Base-by-base conservation (phyloP, 2,329 filamentous ascomycete genomes). In the Talaromyces sp. region DNA sequence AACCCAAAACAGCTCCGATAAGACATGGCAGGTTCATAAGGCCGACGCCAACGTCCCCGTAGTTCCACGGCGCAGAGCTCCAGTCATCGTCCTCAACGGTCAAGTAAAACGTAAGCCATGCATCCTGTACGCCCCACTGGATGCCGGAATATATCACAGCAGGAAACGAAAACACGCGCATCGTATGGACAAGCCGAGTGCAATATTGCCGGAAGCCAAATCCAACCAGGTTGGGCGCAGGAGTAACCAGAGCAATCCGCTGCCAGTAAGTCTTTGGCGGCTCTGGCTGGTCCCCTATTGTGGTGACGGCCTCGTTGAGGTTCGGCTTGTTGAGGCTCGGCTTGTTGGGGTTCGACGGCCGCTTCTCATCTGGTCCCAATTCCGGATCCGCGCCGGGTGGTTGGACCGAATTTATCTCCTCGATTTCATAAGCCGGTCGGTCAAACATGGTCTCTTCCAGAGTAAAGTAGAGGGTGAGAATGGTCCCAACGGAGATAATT, bases 121-220 rank as follows among this genome's bases (percentile, higher is more conserved):
- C 82, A 65, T 85, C 84, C 69, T 86, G 84, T 32, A 82, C 76
- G 4, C 84, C 84, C 84, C 84, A 86, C 67, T 85, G 83, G 27
- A 85, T 70, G 9, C 84, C 83, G 2, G 82, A 82, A 63, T 81
- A 85, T 64, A 83, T 77, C 10, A 85, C 82, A 1, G 83, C 83
- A 0, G 84, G 84, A 62, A 85, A 85, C 1, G 78, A 77, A 67
- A 85, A 85, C 49, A 85, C 74, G n/a, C 82, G 79, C 57, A 85
- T 72, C 0, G 81, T 85, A 65, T 85, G 81, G 65, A 80, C 81
- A 2, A 86, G 74, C 1, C 83, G 82, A 47, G 74, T 69, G 30
- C 78, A 70, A 64, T 85, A 86, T 66, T 86, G 84, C 65, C 77
- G 80, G 63, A 82, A 77, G 7, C 84, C 84, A 0, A 77, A 75